Conservation (phyloP, 257 asterid species). For the Nicotiana tabacum region DNA sequence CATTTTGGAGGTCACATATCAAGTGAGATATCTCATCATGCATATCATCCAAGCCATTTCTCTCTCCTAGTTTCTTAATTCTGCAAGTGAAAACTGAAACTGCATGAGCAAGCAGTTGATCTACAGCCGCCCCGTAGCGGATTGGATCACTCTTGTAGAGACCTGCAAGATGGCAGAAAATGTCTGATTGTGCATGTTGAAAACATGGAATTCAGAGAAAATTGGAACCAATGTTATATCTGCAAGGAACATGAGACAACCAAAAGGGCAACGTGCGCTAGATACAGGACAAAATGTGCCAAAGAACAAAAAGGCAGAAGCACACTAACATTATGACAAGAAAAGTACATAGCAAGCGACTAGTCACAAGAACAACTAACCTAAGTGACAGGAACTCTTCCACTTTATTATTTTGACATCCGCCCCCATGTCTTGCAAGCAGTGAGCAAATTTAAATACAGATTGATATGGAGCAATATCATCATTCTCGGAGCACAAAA, state of each 20-base stretch:
- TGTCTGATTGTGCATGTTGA: not conserved
- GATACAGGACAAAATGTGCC: not conserved
- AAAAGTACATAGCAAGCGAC: not conserved
- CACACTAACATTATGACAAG: not conserved
- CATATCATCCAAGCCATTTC: slow-evolving; percentile 36
- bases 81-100: slow-evolving; percentile 46
- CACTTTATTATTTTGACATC: slow-evolving; percentile 52
- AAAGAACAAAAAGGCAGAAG: not conserved
- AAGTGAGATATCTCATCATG: slow-evolving; percentile 53
- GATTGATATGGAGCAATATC: slow-evolving; percentile 54
- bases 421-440: slow-evolving; percentile 62
- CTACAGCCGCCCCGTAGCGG: slow-evolving; percentile 45
- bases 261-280: not conserved
- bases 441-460: slow-evolving; percentile 49
- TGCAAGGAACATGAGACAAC: not conserved
- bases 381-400: slow-evolving; percentile 33
- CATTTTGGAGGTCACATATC: slow-evolving; percentile 89
- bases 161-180: slow-evolving; percentile 35
- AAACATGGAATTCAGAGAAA: not conserved
- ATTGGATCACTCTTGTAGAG: slow-evolving; percentile 38
- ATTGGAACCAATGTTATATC: not conserved
- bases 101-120: slow-evolving; percentile 62
- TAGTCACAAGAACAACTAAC: slow-evolving; percentile 32
- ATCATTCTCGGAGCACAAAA: slow-evolving; percentile 64
- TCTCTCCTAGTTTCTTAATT: slow-evolving; percentile 56